A percentile compares a stretch with the other conserved stretches of the same genome.
Conservation (phyloP, 148 eudicot species). For the Rhododendron kiyosumense region DNA sequence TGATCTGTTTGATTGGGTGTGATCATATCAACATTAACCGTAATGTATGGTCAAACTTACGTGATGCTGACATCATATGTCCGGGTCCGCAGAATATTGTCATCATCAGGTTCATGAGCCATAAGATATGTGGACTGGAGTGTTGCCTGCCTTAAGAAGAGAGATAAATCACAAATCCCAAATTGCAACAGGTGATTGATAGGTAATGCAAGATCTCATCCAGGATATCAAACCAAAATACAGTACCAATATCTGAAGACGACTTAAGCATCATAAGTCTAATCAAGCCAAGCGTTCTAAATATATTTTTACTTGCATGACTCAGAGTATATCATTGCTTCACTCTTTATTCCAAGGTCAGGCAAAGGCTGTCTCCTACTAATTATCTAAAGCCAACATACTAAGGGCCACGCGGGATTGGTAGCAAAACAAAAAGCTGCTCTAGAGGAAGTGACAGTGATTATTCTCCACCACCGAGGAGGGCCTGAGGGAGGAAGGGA, state of each 20-base stretch:
- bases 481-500: too few species aligned
- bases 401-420: too few species aligned
- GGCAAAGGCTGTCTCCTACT: background rate
- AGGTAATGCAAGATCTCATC: background rate
- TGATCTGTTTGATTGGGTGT: background rate
- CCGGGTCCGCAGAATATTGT: slow-evolving; percentile 82
- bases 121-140: slow-evolving; percentile 73
- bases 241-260: background rate
- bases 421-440: background rate
- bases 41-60: slow-evolving; percentile 31
- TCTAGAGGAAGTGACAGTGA: background rate
- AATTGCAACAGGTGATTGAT: background rate
- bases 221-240: background rate
- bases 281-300: background rate
- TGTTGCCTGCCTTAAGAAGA: slow-evolving; percentile 52
- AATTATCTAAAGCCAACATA: background rate
- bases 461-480: too few species aligned
- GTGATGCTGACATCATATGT: slow-evolving; percentile 98
- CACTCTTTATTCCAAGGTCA: background rate
- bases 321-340: background rate
- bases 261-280: background rate
- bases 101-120: slow-evolving; percentile 97
- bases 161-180: too few species aligned
- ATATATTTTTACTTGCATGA: too few species aligned
- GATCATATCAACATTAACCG: background rate